Evolutionary conservation across 306 rosid species (phyloP).

Genomic region (Cercis canadensis): DNA sequence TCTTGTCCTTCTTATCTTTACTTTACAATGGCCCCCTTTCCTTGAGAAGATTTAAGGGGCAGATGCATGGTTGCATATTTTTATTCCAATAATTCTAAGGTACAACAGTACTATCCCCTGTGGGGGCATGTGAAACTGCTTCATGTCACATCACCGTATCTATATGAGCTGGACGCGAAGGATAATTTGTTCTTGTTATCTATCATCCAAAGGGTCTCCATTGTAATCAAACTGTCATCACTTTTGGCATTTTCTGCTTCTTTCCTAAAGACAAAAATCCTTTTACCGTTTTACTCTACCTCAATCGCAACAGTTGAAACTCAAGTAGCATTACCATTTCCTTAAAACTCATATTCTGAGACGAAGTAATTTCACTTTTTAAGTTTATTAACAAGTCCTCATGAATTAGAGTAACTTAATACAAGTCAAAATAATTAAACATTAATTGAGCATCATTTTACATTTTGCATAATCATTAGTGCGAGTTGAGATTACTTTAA

Average conservation of each 20-base stretch:
- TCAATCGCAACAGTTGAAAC: constrained; percentile 26
- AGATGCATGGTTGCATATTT: constrained; percentile 22
- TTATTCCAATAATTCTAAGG: constrained; percentile 3
- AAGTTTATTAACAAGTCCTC: too few relatives aligned
- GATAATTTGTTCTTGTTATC: constrained; percentile 36
- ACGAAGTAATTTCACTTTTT: too few relatives aligned
- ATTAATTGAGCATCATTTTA: too few relatives aligned
- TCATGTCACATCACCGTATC: constrained; percentile 49
- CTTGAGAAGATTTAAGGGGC: constrained; percentile 33
- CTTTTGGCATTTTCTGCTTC: constrained; percentile 44
- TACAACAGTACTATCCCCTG: constrained; percentile 35
- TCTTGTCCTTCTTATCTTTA: constrained; percentile 28
- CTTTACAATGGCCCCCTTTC: constrained; percentile 16
- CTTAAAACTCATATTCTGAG: too few relatives aligned
- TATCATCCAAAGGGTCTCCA: too few relatives aligned
- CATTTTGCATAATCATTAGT: too few relatives aligned
- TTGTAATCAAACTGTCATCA: constrained; percentile 40
- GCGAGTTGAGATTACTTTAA: too few relatives aligned
- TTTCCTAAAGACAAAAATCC: constrained; percentile 8
- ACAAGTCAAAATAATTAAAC: too few relatives aligned
- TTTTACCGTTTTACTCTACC: constrained; percentile 43
- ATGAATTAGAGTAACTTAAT: too few relatives aligned
- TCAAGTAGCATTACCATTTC: too few relatives aligned
- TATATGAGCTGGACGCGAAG: constrained; percentile 44
- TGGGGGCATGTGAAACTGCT: constrained; percentile 47